These are phyloP conservation scores for Penicilliopsis zonata DNA, from an alignment of 495 filamentous ascomycete species.

Conservation along the genomic window DNA sequence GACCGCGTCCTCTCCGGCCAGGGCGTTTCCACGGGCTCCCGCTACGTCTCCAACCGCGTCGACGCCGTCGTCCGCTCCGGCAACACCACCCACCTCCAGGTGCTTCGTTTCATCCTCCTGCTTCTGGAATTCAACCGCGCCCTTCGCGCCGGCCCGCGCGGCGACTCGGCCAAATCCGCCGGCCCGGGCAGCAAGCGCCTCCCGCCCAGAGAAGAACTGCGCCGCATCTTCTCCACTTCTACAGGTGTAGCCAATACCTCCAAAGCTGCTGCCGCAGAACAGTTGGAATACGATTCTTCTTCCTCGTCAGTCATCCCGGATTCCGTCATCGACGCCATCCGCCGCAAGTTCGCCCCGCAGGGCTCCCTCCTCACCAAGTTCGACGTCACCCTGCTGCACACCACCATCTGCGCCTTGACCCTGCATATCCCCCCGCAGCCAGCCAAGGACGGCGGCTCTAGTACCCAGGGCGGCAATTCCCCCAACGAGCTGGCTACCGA, in stretches of 20 bases:
- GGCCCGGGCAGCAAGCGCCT: conserved; percentile 7
- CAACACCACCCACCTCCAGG: conserved; percentile 42
- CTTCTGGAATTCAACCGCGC: conserved; percentile 50
- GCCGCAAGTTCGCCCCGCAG: conserved; percentile 53
- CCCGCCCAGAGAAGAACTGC: conserved; percentile 15
- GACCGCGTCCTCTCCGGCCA: conserved; percentile 47
- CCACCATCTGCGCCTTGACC: conserved; percentile 55
- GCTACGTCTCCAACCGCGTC: conserved; percentile 56
- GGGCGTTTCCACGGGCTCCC: conserved; percentile 43
- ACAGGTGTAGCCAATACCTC: conserved; percentile 7
- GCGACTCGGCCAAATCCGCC: conserved; percentile 5
- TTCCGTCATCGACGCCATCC: conserved; percentile 53
- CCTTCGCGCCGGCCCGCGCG: conserved; percentile 17
- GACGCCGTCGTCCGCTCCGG: conserved; percentile 40
- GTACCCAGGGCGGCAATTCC: conserved; percentile 36
- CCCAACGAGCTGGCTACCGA: conserved; percentile 73
- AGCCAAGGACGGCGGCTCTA: conserved; percentile 28
- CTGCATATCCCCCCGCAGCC: conserved; percentile 36
- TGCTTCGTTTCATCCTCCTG: conserved; percentile 47
- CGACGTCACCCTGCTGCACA: conserved; percentile 52
- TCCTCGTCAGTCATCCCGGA: conserved; percentile 32
- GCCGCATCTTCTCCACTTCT: conserved; percentile 25
- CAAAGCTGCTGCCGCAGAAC: conserved; percentile 2
- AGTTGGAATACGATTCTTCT: conserved; percentile 3
- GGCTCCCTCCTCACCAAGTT: conserved; percentile 45